Evolutionary conservation across 1,284 basidiomycete species (phyloP).

Genomic region (Singerocomus rubriflavus): DNA sequence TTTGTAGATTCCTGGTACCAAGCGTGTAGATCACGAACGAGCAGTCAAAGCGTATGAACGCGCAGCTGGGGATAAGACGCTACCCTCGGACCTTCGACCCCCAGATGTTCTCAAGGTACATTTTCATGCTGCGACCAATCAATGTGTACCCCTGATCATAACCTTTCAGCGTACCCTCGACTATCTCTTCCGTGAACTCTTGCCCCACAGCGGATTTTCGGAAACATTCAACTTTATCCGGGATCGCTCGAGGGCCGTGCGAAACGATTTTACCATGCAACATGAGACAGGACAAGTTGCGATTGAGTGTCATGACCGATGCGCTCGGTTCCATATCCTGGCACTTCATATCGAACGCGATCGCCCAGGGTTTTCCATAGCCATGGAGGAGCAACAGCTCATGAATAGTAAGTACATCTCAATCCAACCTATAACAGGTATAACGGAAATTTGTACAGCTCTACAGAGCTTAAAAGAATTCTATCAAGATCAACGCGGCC

Average conservation of each 20-base stretch:
- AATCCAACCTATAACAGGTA: not conserved
- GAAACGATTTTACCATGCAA: constrained; percentile 96
- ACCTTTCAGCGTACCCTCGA: constrained; percentile 73
- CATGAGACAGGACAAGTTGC: constrained; percentile 75
- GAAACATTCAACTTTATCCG: constrained; percentile 84
- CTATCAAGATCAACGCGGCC: constrained; percentile 80
- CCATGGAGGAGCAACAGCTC: constrained; percentile 84
- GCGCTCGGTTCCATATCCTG: constrained; percentile 91
- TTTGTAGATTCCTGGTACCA: constrained; percentile 65
- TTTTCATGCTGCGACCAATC: constrained; percentile 2
- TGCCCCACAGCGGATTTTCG: constrained; percentile 66
- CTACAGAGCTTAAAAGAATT: constrained; percentile 91
- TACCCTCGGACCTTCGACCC: constrained; percentile 92
- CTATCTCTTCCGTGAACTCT: constrained; percentile 86
- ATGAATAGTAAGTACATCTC: constrained; percentile 70
- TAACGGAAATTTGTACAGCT: constrained; percentile 46
- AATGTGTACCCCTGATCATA: not conserved
- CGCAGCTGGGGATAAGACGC: constrained; percentile 87
- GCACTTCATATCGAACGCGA: constrained; percentile 76
- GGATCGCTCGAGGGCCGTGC: constrained; percentile 87
- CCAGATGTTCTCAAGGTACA: constrained; percentile 77
- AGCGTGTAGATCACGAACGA: constrained; percentile 78
- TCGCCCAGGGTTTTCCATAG: constrained; percentile 59
- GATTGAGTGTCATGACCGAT: constrained; percentile 90
- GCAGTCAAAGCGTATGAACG: constrained; percentile 96